Evolutionary conservation across 768 basidiomycete species (phyloP).

Genomic region (Nidularia pulvinata): DNA sequence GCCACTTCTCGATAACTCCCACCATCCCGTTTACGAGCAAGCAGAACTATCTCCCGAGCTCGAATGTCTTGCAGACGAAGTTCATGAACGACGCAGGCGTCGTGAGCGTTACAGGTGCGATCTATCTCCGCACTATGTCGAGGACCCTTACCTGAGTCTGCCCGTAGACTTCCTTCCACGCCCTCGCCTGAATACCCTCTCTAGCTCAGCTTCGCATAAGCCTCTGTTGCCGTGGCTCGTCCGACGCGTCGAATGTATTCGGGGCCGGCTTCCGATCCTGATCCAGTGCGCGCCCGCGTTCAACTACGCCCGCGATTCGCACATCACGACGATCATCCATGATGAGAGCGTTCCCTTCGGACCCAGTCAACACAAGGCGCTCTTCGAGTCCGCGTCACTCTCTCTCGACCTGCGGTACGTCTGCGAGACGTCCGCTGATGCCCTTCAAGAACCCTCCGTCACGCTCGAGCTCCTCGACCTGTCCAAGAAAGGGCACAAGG

Average conservation of each 20-base stretch:
- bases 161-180: slow-evolving; percentile 53
- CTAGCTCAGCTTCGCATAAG: slow-evolving; percentile 34
- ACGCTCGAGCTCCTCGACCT: slow-evolving; percentile 64
- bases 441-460: slow-evolving; percentile 42
- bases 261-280: slow-evolving; percentile 76
- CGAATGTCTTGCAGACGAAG: slow-evolving; percentile 89
- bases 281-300: slow-evolving; percentile 97
- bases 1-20: slow-evolving; percentile 90
- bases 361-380: slow-evolving; percentile 47
- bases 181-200: slow-evolving; percentile 30
- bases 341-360: slow-evolving; percentile 33
- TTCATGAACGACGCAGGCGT: slow-evolving; percentile 91
- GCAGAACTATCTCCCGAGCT: slow-evolving; percentile 82
- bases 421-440: slow-evolving; percentile 43
- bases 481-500: slow-evolving; percentile 72
- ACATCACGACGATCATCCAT: slow-evolving; percentile 58
- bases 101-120: slow-evolving; percentile 73
- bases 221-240: slow-evolving; percentile 85
- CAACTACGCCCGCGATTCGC: slow-evolving; percentile 84
- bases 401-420: slow-evolving; percentile 80
- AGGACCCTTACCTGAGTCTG: background rate
- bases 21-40: slow-evolving; percentile 69
- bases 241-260: slow-evolving; percentile 84
- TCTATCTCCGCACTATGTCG: background rate
- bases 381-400: slow-evolving; percentile 60